Evolutionary conservation across 306 rosid species (phyloP), one percentile per base, ranked within the genome.

Genomic region (Lithocarpus polystachyus): DNA sequence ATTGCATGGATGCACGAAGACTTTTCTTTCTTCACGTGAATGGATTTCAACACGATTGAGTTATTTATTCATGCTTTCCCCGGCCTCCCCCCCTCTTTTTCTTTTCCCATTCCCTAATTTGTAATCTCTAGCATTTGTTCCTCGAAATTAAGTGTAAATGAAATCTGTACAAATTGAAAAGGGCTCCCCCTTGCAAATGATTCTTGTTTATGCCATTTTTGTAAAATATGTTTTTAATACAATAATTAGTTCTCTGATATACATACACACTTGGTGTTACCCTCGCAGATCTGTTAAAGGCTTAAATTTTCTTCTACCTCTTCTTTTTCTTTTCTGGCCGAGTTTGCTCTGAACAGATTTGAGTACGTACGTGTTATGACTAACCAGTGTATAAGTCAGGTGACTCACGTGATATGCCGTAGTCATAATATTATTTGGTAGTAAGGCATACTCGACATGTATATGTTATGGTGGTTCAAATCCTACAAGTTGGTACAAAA

Each of bases 131-230:
- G 75, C 83, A 77, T 86, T 79, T 70, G 82, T 90, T 78, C 79
- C 61, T 80, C 73, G 73, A 79, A 75, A 86, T 84, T 78, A 84
- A 86, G 84, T 93, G 94, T 90, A 90, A 72, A 90, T 90, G 90
- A 90, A 79, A 80, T 86, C 74, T 84, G 90, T 88, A 83, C 73
- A 88, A 86, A 82, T 75, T 43, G 85, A 77, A 79, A 45, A 77
- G 80, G 55, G 69, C 75, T 72, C 22, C 68, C 77, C 75, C 80
- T 78, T 69, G 81, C 75, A 76, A 80, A 81, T 78, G 82, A 84
- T 91, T 89, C 40, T 81, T 84, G 82, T 81, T 75, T 48, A 74
- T 76, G 77, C 64, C 57, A 77, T 81, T 74, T 78, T 86, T 90
- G 92, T 92, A 89, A 83, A 68, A 89, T 87, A 83, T 90, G 84